Evolutionary conservation across 2,329 filamentous ascomycete genomes (phyloP).

Genomic region (Pseudogymnoascus sp.): DNA sequence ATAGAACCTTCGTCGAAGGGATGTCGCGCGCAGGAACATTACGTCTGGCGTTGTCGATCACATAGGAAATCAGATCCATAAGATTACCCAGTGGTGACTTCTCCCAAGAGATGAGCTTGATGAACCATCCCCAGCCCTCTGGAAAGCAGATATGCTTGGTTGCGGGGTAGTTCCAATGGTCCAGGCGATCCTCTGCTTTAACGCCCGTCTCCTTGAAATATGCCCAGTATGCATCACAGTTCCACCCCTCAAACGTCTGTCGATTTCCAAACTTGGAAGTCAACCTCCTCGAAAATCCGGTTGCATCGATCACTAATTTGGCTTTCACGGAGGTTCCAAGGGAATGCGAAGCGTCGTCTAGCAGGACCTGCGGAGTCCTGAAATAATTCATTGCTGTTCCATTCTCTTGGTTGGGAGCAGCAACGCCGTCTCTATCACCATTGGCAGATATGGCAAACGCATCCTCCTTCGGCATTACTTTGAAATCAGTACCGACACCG

Average conservation of each 20-base stretch:
- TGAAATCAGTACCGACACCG: slow-evolving; percentile 20
- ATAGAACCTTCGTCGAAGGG: slow-evolving; percentile 9
- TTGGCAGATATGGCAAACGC: background rate
- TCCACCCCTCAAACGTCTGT: background rate
- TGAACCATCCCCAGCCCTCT: slow-evolving; percentile 26
- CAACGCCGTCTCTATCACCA: background rate
- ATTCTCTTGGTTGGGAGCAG: background rate
- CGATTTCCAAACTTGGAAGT: background rate
- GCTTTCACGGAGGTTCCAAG: background rate
- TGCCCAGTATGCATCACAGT: background rate
- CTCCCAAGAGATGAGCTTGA: slow-evolving; percentile 23
- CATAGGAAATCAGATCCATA: slow-evolving; percentile 22
- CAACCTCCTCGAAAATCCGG: background rate
- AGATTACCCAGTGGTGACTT: slow-evolving; percentile 20
- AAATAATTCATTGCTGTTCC: background rate
- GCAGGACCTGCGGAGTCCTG: background rate
- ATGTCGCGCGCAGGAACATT: slow-evolving; percentile 17
- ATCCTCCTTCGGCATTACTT: background rate
- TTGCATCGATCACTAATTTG: background rate
- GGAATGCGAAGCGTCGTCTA: background rate
- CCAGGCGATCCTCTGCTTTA: slow-evolving; percentile 20
- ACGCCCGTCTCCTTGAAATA: slow-evolving; percentile 19
- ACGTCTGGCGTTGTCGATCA: slow-evolving; percentile 19
- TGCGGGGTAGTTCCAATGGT: slow-evolving; percentile 19
- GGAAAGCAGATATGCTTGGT: slow-evolving; percentile 25